phyloP scores from a whole-genome alignment of 257 asterid genomes.

The Oldenlandia corymbosa region DNA sequence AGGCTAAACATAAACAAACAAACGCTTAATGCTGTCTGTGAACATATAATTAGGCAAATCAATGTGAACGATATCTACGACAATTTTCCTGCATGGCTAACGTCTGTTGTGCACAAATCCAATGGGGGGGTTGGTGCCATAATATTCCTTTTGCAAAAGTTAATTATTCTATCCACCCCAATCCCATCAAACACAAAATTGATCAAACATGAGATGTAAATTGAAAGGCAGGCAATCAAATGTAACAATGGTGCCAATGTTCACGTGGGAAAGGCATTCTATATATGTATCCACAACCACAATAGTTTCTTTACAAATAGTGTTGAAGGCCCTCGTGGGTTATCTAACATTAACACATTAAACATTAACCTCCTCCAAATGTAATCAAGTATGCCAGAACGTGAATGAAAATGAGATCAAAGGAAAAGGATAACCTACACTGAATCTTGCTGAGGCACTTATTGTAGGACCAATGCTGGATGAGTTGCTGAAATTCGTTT shows the following conservation, averaged over 20 bases:
- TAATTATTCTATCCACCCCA: too few relatives aligned
- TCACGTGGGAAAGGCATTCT: not conserved
- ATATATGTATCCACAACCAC: too few relatives aligned
- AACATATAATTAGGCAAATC: not conserved
- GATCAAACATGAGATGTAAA: too few relatives aligned
- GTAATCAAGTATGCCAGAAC: not conserved
- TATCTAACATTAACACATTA: not conserved
- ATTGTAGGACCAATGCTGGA: constrained; percentile 25
- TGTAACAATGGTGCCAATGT: not conserved
- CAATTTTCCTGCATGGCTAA: not conserved
- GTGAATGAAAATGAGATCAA: not conserved
- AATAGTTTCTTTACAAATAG: too few relatives aligned
- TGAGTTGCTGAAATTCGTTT: constrained; percentile 22
- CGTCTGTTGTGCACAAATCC: not conserved
- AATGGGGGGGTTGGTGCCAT: too few relatives aligned
- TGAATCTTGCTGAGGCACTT: constrained; percentile 10
- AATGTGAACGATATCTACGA: not conserved
- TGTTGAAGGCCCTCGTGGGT: too few relatives aligned
- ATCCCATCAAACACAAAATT: too few relatives aligned
- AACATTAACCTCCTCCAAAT: not conserved
- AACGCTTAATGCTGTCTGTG: not conserved
- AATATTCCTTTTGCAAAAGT: too few relatives aligned
- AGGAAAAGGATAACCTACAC: not conserved
- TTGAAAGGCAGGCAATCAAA: constrained; percentile 2
- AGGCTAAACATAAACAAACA: not conserved